phyloP scores from a whole-genome alignment of 306 rosid species.

The Astragalus glycyphyllos region DNA sequence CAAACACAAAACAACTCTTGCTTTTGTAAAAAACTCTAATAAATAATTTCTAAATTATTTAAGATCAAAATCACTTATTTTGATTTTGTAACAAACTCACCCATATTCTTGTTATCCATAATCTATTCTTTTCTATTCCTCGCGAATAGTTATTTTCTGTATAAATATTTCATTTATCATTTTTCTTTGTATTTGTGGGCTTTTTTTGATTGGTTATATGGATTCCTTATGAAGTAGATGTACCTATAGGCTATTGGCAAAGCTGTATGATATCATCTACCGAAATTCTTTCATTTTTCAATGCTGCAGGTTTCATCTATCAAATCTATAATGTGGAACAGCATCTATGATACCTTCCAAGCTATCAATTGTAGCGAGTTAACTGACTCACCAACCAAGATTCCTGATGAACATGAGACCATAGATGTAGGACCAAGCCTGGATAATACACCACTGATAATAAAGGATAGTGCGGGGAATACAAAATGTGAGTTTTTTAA shows the following conservation, averaged over 20 bases:
- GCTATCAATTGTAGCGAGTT: slow-evolving; percentile 52
- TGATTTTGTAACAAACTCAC: too few species aligned
- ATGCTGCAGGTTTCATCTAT: slow-evolving; percentile 72
- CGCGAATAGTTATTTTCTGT: background rate
- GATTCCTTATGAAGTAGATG: background rate
- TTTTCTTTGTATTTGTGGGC: background rate
- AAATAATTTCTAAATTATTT: too few species aligned
- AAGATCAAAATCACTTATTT: too few species aligned
- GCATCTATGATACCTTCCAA: slow-evolving; percentile 83
- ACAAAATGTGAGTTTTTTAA: slow-evolving; percentile 57
- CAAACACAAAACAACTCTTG: too few species aligned
- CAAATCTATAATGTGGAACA: slow-evolving; percentile 82
- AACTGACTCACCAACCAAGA: slow-evolving; percentile 47
- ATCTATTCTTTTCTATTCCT: background rate
- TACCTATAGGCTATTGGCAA: background rate
- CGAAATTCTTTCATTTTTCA: background rate
- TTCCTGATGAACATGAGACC: slow-evolving; percentile 56
- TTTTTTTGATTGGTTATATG: slow-evolving; percentile 21
- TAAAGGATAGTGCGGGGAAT: slow-evolving; percentile 42
- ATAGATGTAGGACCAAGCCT: slow-evolving; percentile 69
- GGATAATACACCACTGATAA: slow-evolving; percentile 37
- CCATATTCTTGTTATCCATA: background rate
- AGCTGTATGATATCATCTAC: slow-evolving; percentile 28
- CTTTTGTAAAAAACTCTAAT: too few species aligned
- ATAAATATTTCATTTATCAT: background rate